Conservation (phyloP, 164 flowering plant species). For the Vitis cinerea region DNA sequence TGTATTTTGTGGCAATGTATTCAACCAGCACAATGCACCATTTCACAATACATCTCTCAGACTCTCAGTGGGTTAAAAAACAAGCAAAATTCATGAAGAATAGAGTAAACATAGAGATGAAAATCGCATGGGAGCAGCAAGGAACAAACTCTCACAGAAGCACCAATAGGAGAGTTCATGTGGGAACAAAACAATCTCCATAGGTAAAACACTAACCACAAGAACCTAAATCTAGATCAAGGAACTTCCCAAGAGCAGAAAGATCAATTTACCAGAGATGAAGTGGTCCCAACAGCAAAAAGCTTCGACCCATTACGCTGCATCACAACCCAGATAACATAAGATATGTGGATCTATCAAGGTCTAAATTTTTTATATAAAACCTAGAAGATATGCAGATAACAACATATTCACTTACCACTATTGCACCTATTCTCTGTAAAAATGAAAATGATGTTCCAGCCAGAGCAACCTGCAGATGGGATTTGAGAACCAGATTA, state of each 20-base stretch:
- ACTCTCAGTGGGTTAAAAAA: no score
- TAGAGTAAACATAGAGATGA: no score
- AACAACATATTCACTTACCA: slow-evolving; percentile 40
- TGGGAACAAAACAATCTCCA: neutral
- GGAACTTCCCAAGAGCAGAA: slow-evolving; percentile 1
- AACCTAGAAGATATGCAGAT: neutral
- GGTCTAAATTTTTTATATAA: neutral
- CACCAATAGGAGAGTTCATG: neutral
- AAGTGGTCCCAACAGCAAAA: slow-evolving; percentile 88
- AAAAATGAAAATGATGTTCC: slow-evolving; percentile 80
- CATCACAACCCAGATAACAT: slow-evolving; percentile 13
- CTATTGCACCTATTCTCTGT: slow-evolving; percentile 83
- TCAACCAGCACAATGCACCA: no score
- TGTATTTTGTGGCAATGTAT: no score
- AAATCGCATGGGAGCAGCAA: no score
- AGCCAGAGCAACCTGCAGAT: slow-evolving; percentile 73
- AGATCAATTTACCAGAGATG: slow-evolving; percentile 70
- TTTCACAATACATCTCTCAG: no score
- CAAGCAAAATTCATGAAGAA: no score
- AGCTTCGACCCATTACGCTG: slow-evolving; percentile 97
- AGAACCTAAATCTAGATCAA: slow-evolving; percentile 3
- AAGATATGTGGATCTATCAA: neutral
- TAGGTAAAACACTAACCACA: neutral
- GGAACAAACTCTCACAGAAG: neutral
- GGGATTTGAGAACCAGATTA: slow-evolving; percentile 14